Conservation (phyloP, 2,329 filamentous ascomycete genomes). For the Lachnellula subtilissima region DNA sequence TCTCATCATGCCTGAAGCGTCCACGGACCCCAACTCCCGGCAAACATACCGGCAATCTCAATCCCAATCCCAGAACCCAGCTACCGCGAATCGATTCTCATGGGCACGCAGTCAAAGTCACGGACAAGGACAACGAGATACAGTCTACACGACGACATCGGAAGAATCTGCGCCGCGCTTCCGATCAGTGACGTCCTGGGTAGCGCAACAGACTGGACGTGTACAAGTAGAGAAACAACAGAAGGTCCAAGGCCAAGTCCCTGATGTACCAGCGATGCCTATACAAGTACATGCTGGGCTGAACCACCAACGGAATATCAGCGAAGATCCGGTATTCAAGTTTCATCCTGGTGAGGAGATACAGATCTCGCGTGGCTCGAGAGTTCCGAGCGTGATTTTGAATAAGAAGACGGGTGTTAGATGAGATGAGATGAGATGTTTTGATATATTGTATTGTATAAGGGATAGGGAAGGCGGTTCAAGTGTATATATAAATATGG, state of each 20-base stretch:
- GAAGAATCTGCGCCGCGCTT: constrained; percentile 44
- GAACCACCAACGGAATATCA: constrained; percentile 24
- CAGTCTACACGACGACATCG: constrained; percentile 29
- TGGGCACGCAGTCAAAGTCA: constrained; percentile 25
- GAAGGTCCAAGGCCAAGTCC: constrained; percentile 28
- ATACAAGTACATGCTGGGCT: constrained; percentile 5
- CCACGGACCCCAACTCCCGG: constrained; percentile 10
- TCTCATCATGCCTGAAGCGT: constrained; percentile 42
- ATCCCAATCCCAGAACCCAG: not conserved
- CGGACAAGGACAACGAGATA: constrained; percentile 27
- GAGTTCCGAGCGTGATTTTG: constrained; percentile 29
- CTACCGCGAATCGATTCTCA: constrained; percentile 22
- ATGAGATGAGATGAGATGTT: constrained; percentile 5
- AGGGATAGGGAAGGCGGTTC: not conserved
- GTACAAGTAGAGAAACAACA: constrained; percentile 40
- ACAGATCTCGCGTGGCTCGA: constrained; percentile 20
- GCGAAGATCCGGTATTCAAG: constrained; percentile 28
- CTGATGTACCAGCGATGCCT: constrained; percentile 22
- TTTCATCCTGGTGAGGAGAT: constrained; percentile 31
- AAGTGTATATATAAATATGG: constrained; percentile 15
- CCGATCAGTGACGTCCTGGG: constrained; percentile 57
- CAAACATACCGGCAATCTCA: constrained; percentile 21
- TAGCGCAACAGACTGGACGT: constrained; percentile 56
- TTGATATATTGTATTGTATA: not conserved
- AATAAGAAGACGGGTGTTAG: constrained; percentile 26